These are phyloP conservation scores for Citrus unshiu DNA, from an alignment of 345 rosid genomes.

Conservation along the genomic window DNA sequence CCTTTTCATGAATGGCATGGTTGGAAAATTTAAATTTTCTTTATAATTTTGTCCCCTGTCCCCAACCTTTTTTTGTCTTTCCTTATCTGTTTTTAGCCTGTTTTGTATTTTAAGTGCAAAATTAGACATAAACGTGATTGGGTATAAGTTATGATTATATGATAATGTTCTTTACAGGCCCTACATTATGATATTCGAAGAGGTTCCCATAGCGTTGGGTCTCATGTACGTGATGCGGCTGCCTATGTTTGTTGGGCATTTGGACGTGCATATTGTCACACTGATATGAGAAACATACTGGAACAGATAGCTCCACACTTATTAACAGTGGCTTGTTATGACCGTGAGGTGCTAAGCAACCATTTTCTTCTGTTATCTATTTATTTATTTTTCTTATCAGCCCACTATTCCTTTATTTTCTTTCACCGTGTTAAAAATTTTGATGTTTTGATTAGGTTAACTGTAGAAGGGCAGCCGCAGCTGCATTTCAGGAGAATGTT, in stretches of 20 bases:
- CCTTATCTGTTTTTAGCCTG: not conserved
- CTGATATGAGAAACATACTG: slow-evolving; percentile 81
- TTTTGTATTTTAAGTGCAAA: not conserved
- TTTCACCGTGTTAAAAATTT: slow-evolving; percentile 16
- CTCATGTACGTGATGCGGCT: slow-evolving; percentile 99
- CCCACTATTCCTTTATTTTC: not conserved
- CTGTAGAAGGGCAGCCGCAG: slow-evolving; percentile 98
- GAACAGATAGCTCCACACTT: slow-evolving; percentile 89
- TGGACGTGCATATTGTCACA: slow-evolving; percentile 88
- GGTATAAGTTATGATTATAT: not conserved
- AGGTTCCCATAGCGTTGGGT: slow-evolving; percentile 98
- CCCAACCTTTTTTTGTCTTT: not conserved
- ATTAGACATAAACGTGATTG: not conserved
- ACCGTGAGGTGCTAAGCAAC: slow-evolving; percentile 71
- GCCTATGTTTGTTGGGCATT: slow-evolving; percentile 99
- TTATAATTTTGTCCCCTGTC: not conserved
- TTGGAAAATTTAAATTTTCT: not conserved
- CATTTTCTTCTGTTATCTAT: slow-evolving; percentile 12
- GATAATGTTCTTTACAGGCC: slow-evolving; percentile 53
- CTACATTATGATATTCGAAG: slow-evolving; percentile 94
- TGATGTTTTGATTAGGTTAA: slow-evolving; percentile 57
- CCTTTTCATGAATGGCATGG: not conserved
- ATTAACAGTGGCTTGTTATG: slow-evolving; percentile 83
- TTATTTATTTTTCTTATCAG: slow-evolving; percentile 1
- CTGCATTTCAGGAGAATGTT: slow-evolving; percentile 98